These are phyloP conservation scores for Suhomyces yuchorum DNA, from an alignment of 1,139 yeast genomes.

Conservation along the genomic window DNA sequence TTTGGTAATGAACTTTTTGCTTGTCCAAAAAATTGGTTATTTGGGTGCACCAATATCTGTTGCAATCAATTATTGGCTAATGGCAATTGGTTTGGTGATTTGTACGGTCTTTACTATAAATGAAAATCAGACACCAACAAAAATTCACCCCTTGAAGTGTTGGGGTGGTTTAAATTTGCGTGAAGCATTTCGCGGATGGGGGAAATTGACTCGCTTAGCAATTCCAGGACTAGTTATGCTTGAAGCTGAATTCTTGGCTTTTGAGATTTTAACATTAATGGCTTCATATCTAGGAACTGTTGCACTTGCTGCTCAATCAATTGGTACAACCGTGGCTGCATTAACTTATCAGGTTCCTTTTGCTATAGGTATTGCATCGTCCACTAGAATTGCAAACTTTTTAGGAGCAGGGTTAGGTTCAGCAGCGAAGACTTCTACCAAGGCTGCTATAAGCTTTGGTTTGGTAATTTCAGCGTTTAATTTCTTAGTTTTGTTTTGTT, in stretches of 20 bases:
- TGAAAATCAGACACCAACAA: conserved; percentile 43
- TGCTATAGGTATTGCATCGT: conserved; percentile 61
- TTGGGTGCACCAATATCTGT: conserved; percentile 64
- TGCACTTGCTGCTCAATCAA: conserved; percentile 59
- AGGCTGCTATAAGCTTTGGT: conserved; percentile 50
- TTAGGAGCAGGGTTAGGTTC: conserved; percentile 55
- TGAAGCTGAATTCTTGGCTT: conserved; percentile 73
- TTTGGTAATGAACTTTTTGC: conserved; percentile 48
- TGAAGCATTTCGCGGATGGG: conserved; percentile 49
- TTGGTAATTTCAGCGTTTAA: conserved; percentile 43
- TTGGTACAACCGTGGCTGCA: conserved; percentile 58
- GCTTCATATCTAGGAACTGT: conserved; percentile 58
- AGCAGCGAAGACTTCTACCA: conserved; percentile 49
- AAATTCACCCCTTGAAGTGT: conserved; percentile 41
- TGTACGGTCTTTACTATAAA: conserved; percentile 42
- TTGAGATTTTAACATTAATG: conserved; percentile 68
- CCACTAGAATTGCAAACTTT: conserved; percentile 60
- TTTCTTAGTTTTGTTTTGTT: conserved; percentile 40
- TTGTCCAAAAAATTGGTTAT: conserved; percentile 48
- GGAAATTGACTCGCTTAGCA: conserved; percentile 50
- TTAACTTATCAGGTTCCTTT: conserved; percentile 56
- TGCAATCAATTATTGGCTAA: conserved; percentile 56
- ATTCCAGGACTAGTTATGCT: conserved; percentile 75
- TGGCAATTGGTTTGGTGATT: conserved; percentile 49
- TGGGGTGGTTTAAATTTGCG: conserved; percentile 32